Conservation (phyloP, 1,284 basidiomycete species). For the Ustilago shanxiensis region DNA sequence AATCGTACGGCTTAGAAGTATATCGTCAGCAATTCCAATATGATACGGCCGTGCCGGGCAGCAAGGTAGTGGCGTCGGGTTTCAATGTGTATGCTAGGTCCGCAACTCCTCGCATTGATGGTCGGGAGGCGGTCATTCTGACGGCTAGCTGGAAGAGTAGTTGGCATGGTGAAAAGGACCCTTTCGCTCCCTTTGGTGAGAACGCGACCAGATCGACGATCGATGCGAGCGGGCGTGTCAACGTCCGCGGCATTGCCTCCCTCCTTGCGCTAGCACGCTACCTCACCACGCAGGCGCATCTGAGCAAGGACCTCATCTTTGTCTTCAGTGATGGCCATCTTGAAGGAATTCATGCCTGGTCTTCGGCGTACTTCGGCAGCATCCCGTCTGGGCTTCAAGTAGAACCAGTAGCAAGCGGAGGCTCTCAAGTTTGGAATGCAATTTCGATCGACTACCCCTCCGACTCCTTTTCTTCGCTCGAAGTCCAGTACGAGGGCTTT, state of each 20-base stretch:
- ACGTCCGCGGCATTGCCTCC: constrained; percentile 87
- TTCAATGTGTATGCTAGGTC: constrained; percentile 86
- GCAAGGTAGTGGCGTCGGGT: constrained; percentile 71
- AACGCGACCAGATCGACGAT: constrained; percentile 10
- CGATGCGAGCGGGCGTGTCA: constrained; percentile 74
- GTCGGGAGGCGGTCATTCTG: constrained; percentile 80
- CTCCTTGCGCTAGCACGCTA: constrained; percentile 85
- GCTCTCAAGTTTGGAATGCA: constrained; percentile 80
- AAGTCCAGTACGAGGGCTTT: constrained; percentile 91
- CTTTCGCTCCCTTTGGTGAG: constrained; percentile 18
- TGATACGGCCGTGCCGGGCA: not conserved
- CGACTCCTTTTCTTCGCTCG: constrained; percentile 93
- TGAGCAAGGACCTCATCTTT: constrained; percentile 81
- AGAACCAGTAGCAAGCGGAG: constrained; percentile 73
- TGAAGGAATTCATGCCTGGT: constrained; percentile 92
- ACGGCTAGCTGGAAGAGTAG: constrained; percentile 71
- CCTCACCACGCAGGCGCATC: constrained; percentile 73
- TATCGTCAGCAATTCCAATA: constrained; percentile 35
- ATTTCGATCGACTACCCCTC: constrained; percentile 94
- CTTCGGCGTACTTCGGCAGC: constrained; percentile 83
- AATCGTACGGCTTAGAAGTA: constrained; percentile 52
- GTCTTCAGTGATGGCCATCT: constrained; percentile 89
- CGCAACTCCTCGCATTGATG: constrained; percentile 85
- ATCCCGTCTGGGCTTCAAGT: constrained; percentile 77
- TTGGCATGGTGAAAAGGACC: constrained; percentile 45